These are phyloP conservation scores for Trypanosoma lewisi DNA, from an alignment of 208 protist genomes.

Conservation along the genomic window DNA sequence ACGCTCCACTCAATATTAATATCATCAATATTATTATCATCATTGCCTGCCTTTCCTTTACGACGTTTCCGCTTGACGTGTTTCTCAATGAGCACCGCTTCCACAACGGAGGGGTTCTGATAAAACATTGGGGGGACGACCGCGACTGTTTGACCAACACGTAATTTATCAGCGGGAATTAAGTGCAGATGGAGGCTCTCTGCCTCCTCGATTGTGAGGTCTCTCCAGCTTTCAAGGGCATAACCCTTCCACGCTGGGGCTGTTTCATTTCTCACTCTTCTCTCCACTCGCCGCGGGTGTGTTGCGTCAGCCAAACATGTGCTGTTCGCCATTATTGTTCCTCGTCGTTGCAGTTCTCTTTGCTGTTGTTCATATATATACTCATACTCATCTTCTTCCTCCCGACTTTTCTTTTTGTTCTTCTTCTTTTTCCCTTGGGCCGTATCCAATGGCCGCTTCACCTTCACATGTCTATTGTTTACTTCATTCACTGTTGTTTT, in stretches of 20 bases:
- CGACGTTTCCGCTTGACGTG: not conserved
- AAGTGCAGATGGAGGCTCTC: slow-evolving; percentile 33
- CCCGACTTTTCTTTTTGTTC: no score
- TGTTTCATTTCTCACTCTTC: not conserved
- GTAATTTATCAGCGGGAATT: slow-evolving; percentile 34
- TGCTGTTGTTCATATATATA: no score
- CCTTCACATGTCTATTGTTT: not conserved
- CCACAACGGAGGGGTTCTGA: slow-evolving; percentile 59
- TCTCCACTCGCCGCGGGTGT: no score
- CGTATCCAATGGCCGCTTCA: no score
- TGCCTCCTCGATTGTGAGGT: slow-evolving; percentile 43
- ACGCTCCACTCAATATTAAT: slow-evolving; percentile 67
- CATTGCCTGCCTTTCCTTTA: not conserved
- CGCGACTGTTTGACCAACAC: slow-evolving; percentile 52
- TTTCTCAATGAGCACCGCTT: slow-evolving; percentile 56
- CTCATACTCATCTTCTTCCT: no score
- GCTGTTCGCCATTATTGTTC: no score
- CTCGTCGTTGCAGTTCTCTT: no score
- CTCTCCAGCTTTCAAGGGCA: slow-evolving; percentile 49
- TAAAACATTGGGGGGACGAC: slow-evolving; percentile 58
- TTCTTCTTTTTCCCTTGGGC: no score
- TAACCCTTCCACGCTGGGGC: slow-evolving; percentile 43
- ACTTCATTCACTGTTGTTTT: not conserved
- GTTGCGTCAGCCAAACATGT: no score
- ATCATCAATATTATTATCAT: no score